phyloP scores from a whole-genome alignment of 2,329 filamentous ascomycete genomes.

The Alternaria sp. region DNA sequence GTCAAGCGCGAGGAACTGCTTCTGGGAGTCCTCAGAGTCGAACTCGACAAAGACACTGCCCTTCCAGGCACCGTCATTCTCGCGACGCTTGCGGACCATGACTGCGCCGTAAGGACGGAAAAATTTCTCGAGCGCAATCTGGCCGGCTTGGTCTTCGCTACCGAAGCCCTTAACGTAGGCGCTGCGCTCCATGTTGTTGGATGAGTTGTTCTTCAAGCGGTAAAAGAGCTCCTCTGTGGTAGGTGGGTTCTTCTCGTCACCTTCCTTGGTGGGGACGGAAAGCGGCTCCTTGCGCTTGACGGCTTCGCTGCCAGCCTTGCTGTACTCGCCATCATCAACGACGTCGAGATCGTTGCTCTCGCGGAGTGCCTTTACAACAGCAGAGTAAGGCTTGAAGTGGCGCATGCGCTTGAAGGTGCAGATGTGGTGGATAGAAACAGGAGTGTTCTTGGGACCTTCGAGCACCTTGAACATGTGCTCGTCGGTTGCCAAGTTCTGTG shows the following conservation, averaged over 20 bases:
- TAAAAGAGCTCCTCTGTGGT: constrained; percentile 55
- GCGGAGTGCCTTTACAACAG: constrained; percentile 83
- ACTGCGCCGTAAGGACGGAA: constrained; percentile 82
- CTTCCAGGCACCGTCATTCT: constrained; percentile 78
- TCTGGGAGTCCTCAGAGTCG: constrained; percentile 75
- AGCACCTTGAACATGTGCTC: constrained; percentile 84
- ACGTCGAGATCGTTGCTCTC: constrained; percentile 77
- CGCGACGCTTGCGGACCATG: constrained; percentile 85
- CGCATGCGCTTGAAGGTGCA: constrained; percentile 95
- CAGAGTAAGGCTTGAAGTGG: constrained; percentile 86
- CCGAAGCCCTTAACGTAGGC: constrained; percentile 97
- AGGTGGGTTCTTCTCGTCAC: constrained; percentile 41
- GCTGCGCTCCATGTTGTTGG: constrained; percentile 74
- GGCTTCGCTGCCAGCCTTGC: constrained; percentile 49
- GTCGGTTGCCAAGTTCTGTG: constrained; percentile 88
- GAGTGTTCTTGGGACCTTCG: constrained; percentile 80
- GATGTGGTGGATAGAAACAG: constrained; percentile 79
- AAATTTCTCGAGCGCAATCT: constrained; percentile 94
- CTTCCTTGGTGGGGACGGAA: constrained; percentile 33
- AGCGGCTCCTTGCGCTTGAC: constrained; percentile 77
- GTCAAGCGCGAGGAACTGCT: constrained; percentile 81
- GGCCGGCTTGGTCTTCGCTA: constrained; percentile 80
- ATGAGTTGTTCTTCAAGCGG: constrained; percentile 62
- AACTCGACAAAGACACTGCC: constrained; percentile 97
- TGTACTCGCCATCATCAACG: constrained; percentile 73